Evolutionary conservation across 805 yeast species (phyloP), one percentile per base, ranked within the genome.

Genomic region (Groenewaldozyma tartarivorans): DNA sequence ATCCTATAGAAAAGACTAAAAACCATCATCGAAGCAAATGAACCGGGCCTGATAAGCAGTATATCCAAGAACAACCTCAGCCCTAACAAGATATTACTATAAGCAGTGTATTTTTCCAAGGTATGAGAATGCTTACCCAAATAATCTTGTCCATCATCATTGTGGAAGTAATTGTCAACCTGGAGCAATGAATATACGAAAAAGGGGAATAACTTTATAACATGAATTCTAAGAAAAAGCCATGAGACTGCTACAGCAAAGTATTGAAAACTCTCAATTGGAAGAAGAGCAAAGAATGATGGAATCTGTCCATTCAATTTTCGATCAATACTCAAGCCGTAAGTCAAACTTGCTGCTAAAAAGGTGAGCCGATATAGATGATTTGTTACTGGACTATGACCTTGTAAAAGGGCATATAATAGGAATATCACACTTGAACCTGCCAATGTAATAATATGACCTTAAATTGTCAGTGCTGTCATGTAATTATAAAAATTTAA

Each of bases 191-290:
- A 77, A 56, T 79, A 84, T 32, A 81, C 62, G 15, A 74, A 63
- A 56, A 79, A 88, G 37, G 96, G 92, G 13, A 79, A 54, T 43
- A 81, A 63, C 4, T 92, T 72, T 44, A 84, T 54, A 22, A 75
- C 61, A 45, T 77, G 74, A 42, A 69, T 71, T 20, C 80, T 79
- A 48, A 87, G 73, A 35, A 77, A 54, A 47, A 69, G 60, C 76
- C 77, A 74, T 20, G 65, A 64, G 42, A 69, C 48, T 31, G 77
- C 80, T 43, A 78, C 59, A 2, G 73, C 46, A 41, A 77, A 62
- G 53, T 73, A 75, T 60, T 85, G 95, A 66, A 81, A 81, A 56
- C 83, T 82, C 49, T 76, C 85, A 19, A 85, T 74, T 6, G 87
- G 77, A 41, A 84, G 54, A 55, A 87, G 78, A 20, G 48, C 74